A percentile compares a stretch with the other conserved stretches of the same genome.
Evolutionary conservation across 371 early-diverging fungal species (phyloP).

Genomic region (Syncephalastrum monosporum): DNA sequence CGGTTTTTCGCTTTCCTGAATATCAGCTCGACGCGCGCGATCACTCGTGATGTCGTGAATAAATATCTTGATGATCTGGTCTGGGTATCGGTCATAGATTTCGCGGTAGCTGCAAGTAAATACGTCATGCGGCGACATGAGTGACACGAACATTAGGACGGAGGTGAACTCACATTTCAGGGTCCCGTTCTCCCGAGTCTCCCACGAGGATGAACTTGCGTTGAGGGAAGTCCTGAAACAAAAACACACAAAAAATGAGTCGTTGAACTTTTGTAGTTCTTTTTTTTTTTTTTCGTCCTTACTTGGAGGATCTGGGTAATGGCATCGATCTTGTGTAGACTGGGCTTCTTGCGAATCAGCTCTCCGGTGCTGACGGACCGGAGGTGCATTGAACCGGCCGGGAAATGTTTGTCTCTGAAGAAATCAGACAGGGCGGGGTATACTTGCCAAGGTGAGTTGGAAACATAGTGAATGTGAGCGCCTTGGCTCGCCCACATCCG

Average conservation of each 20-base stretch:
- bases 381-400: slow-evolving; percentile 45
- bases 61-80: slow-evolving; percentile 62
- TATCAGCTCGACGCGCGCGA: slow-evolving; percentile 36
- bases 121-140: not conserved
- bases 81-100: slow-evolving; percentile 46
- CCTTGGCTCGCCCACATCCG: slow-evolving; percentile 32
- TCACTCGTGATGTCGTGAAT: slow-evolving; percentile 64
- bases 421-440: slow-evolving; percentile 42
- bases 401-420: slow-evolving; percentile 32
- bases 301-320: slow-evolving; percentile 34
- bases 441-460: slow-evolving; percentile 53
- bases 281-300: not conserved
- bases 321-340: slow-evolving; percentile 38
- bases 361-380: slow-evolving; percentile 33
- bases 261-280: not conserved
- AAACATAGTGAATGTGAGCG: slow-evolving; percentile 47
- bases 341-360: slow-evolving; percentile 30
- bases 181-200: slow-evolving; percentile 71
- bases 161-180: slow-evolving; percentile 47
- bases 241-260: not conserved
- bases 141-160: not conserved
- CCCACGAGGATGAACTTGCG: slow-evolving; percentile 70
- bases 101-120: slow-evolving; percentile 35
- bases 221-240: slow-evolving; percentile 40
- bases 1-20: slow-evolving; percentile 15